phyloP scores from a whole-genome alignment of 345 rosid genomes.

The Viola odorata region DNA sequence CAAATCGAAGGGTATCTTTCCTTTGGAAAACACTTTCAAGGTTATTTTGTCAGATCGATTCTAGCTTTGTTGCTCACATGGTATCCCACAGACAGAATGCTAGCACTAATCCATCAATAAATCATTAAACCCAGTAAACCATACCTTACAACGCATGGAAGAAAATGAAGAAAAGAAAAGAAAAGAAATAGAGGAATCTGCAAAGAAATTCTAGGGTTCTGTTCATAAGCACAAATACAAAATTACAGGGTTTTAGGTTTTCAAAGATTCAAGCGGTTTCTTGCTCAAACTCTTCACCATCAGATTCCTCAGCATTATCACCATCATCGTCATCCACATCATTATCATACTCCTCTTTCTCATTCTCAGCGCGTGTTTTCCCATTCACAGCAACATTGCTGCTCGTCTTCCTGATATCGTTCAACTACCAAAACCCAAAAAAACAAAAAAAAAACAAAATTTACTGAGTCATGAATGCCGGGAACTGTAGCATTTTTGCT shows the following conservation, averaged over 20 bases:
- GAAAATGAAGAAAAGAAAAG: not conserved
- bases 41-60: no score
- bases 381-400: constrained; percentile 64
- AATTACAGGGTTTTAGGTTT: no score
- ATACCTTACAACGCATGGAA: no score
- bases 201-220: not conserved
- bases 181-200: not conserved
- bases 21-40: no score
- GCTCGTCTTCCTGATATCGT: constrained; percentile 66
- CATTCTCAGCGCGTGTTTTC: constrained; percentile 49
- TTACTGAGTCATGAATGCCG: constrained; percentile 74
- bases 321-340: constrained; percentile 84
- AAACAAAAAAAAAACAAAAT: no score
- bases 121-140: no score
- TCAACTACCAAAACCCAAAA: constrained; percentile 36
- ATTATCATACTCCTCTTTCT: constrained; percentile 78
- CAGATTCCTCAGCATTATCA: constrained; percentile 90
- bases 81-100: no score
- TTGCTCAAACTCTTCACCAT: constrained; percentile 92
- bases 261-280: constrained; percentile 53
- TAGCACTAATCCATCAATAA: no score
- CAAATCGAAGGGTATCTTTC: no score
- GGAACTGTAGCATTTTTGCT: constrained; percentile 67
- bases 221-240: no score
- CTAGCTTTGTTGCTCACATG: no score